Evolutionary conservation across 2,329 filamentous ascomycete species (phyloP).

Genomic region (Sporothrix phasma): DNA sequence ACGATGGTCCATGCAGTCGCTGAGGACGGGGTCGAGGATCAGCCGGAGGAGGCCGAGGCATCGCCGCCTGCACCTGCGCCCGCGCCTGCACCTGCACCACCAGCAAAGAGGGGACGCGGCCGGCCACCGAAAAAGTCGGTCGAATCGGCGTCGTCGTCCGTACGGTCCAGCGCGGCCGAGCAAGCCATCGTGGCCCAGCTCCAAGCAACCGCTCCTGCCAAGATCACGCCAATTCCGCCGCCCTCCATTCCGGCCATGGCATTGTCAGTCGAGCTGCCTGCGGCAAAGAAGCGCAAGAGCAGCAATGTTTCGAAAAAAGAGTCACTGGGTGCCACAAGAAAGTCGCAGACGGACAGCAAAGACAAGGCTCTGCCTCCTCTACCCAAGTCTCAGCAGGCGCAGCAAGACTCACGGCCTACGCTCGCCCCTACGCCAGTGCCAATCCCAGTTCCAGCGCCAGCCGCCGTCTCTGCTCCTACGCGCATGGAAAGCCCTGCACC

Average conservation of each 20-base stretch:
- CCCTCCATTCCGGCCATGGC: not conserved
- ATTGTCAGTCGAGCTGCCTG: not conserved
- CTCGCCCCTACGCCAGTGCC: not conserved
- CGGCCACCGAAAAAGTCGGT: slow-evolving; percentile 27
- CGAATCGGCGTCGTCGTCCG: slow-evolving; percentile 4
- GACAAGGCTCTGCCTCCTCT: slow-evolving; percentile 25
- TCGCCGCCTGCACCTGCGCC: too few species aligned
- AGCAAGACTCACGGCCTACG: not conserved
- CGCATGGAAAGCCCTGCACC: slow-evolving; percentile 17
- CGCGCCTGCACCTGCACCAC: not conserved
- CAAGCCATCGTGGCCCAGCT: not conserved
- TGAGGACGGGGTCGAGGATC: too few species aligned
- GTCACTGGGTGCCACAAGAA: not conserved
- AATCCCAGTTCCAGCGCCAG: not conserved
- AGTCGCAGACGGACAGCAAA: slow-evolving; percentile 19
- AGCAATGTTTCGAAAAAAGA: not conserved
- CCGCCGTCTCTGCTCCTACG: not conserved
- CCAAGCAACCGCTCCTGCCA: not conserved
- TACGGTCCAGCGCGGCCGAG: slow-evolving; percentile 4
- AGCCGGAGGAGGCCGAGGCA: too few species aligned
- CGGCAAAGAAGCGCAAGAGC: not conserved
- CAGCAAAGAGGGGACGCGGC: slow-evolving; percentile 25
- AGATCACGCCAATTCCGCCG: slow-evolving; percentile 11
- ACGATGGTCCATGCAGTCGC: slow-evolving; percentile 20
- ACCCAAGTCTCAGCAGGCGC: slow-evolving; percentile 13